A percentile compares a stretch with the other conserved stretches of the same genome.
phyloP scores from a whole-genome alignment of 2,329 filamentous ascomycete genomes.

The Ophiocordyceps robertsii region DNA sequence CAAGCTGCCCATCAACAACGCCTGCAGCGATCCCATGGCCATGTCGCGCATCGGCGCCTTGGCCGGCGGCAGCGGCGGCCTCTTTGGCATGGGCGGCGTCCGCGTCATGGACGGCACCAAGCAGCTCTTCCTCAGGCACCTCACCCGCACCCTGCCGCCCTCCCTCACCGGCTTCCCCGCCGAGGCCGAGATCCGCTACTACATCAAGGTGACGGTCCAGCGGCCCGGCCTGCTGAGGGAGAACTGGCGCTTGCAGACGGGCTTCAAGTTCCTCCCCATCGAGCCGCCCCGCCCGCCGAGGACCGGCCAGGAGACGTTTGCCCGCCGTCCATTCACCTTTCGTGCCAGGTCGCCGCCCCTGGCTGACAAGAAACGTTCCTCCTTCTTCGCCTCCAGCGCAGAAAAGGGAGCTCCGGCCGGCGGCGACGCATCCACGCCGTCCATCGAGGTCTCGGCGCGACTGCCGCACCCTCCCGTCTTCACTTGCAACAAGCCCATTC shows the following conservation, averaged over 20 bases:
- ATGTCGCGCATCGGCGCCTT: slow-evolving; percentile 42
- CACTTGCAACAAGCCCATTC: slow-evolving; percentile 78
- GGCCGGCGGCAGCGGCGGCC: slow-evolving; percentile 25
- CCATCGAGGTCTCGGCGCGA: slow-evolving; percentile 63
- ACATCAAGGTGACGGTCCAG: slow-evolving; percentile 87
- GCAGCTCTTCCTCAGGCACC: slow-evolving; percentile 53
- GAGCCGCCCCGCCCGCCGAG: slow-evolving; percentile 65
- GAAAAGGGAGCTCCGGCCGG: slow-evolving; percentile 10
- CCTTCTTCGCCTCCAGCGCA: slow-evolving; percentile 39
- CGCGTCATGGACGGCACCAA: slow-evolving; percentile 50
- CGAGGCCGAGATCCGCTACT: slow-evolving; percentile 85
- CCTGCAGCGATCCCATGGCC: slow-evolving; percentile 42
- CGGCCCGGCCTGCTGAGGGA: slow-evolving; percentile 82
- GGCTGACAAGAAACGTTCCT: slow-evolving; percentile 37
- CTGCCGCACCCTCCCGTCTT: slow-evolving; percentile 78
- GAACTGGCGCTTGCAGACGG: slow-evolving; percentile 57
- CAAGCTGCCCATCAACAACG: slow-evolving; percentile 66
- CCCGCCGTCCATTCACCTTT: slow-evolving; percentile 55
- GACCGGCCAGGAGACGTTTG: slow-evolving; percentile 69
- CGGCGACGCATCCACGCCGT: slow-evolving; percentile 30
- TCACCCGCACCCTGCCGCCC: slow-evolving; percentile 77
- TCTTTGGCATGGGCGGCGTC: slow-evolving; percentile 37
- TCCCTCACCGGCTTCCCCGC: slow-evolving; percentile 78
- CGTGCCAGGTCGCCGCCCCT: slow-evolving; percentile 22
- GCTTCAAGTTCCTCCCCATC: slow-evolving; percentile 83